Evolutionary conservation across 192 early-diverging fungal genomes (phyloP), one percentile per base, ranked within the genome.

Genomic region (Glomus cerebriforme): DNA sequence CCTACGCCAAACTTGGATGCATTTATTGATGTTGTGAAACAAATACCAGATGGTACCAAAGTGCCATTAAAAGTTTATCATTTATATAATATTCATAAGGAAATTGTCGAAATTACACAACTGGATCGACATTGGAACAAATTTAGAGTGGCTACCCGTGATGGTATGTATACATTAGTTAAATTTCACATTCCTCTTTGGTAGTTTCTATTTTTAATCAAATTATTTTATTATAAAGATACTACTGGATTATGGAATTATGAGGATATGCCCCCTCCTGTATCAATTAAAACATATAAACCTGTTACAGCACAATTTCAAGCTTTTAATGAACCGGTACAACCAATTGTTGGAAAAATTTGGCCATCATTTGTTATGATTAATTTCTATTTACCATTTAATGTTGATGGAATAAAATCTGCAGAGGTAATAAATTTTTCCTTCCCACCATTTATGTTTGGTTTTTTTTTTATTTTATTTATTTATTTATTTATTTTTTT

Each of bases 101-200:
- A 92, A 67, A 90, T 88, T 60, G 88, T 98, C 13, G 89, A 89
- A 79, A 92, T 98, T 63, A 94, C 96, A 85, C 90, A 88, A 75
- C 90, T 96, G 8, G 92, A 96, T 80, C 86, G 94, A 73, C 95
- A 96, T 80, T 98, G 96, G 96, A 88, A 91, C 78, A 87, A 86
- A 62, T 95, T 95, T 82, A 84, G 93, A 73, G 64, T 96, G 76
- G 93, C 94, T 27, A 79, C 85, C 7, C 89, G 97, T 79, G 93
- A 96, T 85, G 88, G 87, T 88, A 86, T 75, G 37, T 59, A 37
- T 15, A 70, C 12, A n/a, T 43, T 43, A 43, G n/a, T n/a, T n/a
- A 43, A 43, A 43, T 12, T 43, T 10, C 39, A 43, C 39, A 43
- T 43, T 43, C 39, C 39, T 43, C 12, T 43, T 43, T 12, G 39